These are phyloP conservation scores for Apiospora aurea DNA, from an alignment of 2,329 filamentous ascomycete species.

Conservation along the genomic window DNA sequence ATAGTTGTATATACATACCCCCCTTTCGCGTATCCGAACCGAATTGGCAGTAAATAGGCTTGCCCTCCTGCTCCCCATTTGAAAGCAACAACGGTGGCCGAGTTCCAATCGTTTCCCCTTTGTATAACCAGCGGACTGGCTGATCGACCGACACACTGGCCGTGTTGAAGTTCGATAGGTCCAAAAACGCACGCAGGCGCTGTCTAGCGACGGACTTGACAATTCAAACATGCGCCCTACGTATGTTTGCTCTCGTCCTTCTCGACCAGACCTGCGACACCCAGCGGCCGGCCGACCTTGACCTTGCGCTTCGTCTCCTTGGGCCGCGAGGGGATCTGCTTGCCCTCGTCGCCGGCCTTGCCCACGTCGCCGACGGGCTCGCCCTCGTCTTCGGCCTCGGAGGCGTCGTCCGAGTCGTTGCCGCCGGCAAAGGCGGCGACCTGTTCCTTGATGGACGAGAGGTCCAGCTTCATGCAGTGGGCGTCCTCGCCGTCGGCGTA, in stretches of 20 bases:
- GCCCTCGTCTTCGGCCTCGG: constrained; percentile 61
- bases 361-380: constrained; percentile 74
- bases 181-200: background rate
- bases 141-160: background rate
- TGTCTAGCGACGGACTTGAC: background rate
- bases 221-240: constrained; percentile 29
- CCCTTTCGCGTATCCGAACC: background rate
- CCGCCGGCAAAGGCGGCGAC: constrained; percentile 57
- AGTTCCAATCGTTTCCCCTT: background rate
- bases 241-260: constrained; percentile 66
- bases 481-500: constrained; percentile 98
- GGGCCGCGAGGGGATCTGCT: constrained; percentile 37
- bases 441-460: constrained; percentile 63
- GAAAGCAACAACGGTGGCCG: background rate
- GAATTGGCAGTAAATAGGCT: background rate
- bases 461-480: constrained; percentile 89
- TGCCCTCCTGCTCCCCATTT: background rate
- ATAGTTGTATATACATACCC: background rate
- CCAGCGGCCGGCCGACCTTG: constrained; percentile 80
- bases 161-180: background rate
- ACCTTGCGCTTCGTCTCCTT: constrained; percentile 78
- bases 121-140: too few relatives aligned
- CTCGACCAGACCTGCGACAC: constrained; percentile 81
- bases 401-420: constrained; percentile 47
- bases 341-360: constrained; percentile 50